phyloP scores from a whole-genome alignment of 495 filamentous ascomycete genomes.

The Neurospora terricola region DNA sequence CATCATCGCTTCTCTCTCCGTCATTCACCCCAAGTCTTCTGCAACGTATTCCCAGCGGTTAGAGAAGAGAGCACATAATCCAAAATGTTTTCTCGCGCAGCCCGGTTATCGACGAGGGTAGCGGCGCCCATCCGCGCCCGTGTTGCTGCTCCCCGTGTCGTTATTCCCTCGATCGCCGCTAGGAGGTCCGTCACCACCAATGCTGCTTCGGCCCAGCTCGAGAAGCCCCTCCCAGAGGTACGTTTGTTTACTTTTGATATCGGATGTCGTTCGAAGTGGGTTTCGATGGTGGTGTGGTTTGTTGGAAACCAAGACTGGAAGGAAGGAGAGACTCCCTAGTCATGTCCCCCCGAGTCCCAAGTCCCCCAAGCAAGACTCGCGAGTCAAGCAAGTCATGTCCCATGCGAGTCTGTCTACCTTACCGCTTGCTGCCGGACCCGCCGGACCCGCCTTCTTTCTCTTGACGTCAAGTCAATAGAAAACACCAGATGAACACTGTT shows the following conservation, averaged over 20 bases:
- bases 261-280: not conserved
- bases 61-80: not conserved
- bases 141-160: constrained; percentile 29
- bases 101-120: constrained; percentile 34
- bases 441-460: not conserved
- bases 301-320: not conserved
- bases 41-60: not conserved
- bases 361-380: not conserved
- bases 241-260: constrained; percentile 5
- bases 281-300: not conserved
- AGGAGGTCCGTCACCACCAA: constrained; percentile 78
- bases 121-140: constrained; percentile 30
- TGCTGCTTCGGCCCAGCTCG: constrained; percentile 81
- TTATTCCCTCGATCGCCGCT: constrained; percentile 40
- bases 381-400: not conserved
- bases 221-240: constrained; percentile 71
- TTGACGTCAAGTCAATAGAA: not conserved
- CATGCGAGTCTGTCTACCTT: not conserved
- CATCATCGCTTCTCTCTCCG: not conserved
- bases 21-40: not conserved
- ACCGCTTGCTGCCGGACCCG: not conserved
- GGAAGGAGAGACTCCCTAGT: not conserved
- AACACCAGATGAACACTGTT: not conserved
- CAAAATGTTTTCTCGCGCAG: constrained; percentile 45
- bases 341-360: not conserved